Conservation (phyloP, 768 basidiomycete genomes). For the Tricholoma sp. region DNA sequence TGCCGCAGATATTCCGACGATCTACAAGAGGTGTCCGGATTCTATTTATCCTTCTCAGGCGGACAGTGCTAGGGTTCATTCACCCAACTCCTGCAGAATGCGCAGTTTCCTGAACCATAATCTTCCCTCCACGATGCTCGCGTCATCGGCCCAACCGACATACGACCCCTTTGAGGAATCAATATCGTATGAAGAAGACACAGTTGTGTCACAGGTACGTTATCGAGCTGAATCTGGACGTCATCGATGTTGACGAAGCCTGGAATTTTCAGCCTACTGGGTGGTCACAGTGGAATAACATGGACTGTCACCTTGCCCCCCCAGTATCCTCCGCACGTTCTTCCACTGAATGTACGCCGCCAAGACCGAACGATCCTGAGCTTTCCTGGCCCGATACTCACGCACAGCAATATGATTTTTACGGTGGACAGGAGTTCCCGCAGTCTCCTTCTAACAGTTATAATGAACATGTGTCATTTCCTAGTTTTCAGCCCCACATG, state of each 20-base stretch:
- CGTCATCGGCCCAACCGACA: conserved; percentile 3
- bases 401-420: conserved; percentile 7
- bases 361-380: conserved; percentile 3
- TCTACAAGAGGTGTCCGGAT: conserved; percentile 12
- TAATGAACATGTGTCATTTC: background rate
- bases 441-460: conserved; percentile 6
- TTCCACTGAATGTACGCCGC: conserved; percentile 5
- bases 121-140: background rate
- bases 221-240: background rate
- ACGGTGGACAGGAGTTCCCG: conserved; percentile 11
- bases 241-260: background rate
- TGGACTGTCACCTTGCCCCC: conserved; percentile 3
- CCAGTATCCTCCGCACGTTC: conserved; percentile 11
- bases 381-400: conserved; percentile 7
- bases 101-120: background rate
- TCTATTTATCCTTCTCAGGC: conserved; percentile 11
- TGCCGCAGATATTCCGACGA: conserved; percentile 16
- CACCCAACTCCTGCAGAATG: conserved; percentile 6
- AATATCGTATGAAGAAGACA: conserved; percentile 5
- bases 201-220: conserved; percentile 3
- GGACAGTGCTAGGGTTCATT: background rate
- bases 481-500: conserved; percentile 3
- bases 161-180: conserved; percentile 5
- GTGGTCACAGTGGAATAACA: conserved; percentile 8
- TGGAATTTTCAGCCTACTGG: background rate